A percentile compares a stretch with the other conserved stretches of the same genome.
phyloP scores from a whole-genome alignment of 352 stramenopile species.

The Globisporangium cederbergense region DNA sequence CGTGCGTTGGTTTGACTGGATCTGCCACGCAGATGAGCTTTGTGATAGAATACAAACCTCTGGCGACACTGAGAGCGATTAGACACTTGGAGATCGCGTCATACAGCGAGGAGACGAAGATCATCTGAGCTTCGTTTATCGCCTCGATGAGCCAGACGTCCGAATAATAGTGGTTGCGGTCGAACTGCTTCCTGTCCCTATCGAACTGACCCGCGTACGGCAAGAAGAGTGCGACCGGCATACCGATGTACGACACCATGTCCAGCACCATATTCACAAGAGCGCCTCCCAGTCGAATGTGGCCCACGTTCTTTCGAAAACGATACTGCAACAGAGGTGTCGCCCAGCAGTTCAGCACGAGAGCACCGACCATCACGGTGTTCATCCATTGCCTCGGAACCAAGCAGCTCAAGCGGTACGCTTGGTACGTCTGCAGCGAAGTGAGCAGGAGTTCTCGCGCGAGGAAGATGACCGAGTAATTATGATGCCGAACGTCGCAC shows the following conservation, averaged over 20 bases:
- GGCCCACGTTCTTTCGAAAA: background rate
- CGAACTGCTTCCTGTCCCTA: slow-evolving; percentile 10
- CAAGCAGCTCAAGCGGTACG: slow-evolving; percentile 20
- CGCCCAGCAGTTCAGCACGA: slow-evolving; percentile 25
- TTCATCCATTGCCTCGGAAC: slow-evolving; percentile 25
- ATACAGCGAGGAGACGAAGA: slow-evolving; percentile 19
- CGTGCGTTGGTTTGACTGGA: background rate
- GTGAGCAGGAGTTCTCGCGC: slow-evolving; percentile 3
- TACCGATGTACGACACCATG: slow-evolving; percentile 20
- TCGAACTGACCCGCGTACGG: slow-evolving; percentile 24
- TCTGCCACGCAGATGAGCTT: slow-evolving; percentile 14
- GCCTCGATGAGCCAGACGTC: slow-evolving; percentile 26
- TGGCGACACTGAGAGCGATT: slow-evolving; percentile 27
- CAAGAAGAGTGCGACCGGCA: slow-evolving; percentile 19
- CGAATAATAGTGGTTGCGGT: slow-evolving; percentile 17
- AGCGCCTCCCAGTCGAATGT: background rate
- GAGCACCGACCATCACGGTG: slow-evolving; percentile 13
- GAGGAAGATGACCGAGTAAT: slow-evolving; percentile 3
- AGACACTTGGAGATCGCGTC: slow-evolving; percentile 22
- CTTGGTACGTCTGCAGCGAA: slow-evolving; percentile 1
- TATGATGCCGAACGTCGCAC: background rate
- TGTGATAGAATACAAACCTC: slow-evolving; percentile 19
- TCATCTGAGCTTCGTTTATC: slow-evolving; percentile 23
- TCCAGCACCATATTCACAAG: slow-evolving; percentile 3
- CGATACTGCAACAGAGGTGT: slow-evolving; percentile 18